Evolutionary conservation across 2,329 filamentous ascomycete species (phyloP).

Genomic region (Dactylellina drechsleri): DNA sequence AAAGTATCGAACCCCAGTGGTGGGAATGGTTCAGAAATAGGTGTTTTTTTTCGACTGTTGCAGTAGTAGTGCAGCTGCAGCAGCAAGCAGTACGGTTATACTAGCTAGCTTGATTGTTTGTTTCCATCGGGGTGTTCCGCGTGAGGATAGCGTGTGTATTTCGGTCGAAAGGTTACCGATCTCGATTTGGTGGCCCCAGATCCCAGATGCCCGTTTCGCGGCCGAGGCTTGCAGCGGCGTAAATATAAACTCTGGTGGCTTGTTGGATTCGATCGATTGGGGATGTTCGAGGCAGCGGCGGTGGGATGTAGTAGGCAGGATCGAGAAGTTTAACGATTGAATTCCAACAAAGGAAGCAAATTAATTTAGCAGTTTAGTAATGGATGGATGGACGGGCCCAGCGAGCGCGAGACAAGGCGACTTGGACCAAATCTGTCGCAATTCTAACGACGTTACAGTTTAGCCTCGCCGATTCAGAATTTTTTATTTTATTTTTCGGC

Average conservation of each 20-base stretch:
- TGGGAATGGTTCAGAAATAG: slow-evolving; percentile 1
- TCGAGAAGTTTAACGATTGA: slow-evolving; percentile 20
- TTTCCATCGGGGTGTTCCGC: slow-evolving; percentile 32
- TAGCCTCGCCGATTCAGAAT: slow-evolving; percentile 3
- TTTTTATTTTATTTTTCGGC: slow-evolving; percentile 5
- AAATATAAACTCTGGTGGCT: slow-evolving; percentile 1
- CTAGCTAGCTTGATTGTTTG: slow-evolving; percentile 7
- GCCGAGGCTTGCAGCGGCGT: slow-evolving; percentile 29
- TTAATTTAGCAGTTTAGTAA: not conserved
- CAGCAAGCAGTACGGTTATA: slow-evolving; percentile 2
- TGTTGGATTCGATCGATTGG: slow-evolving; percentile 1
- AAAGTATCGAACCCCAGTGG: slow-evolving; percentile 10
- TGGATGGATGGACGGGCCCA: not conserved
- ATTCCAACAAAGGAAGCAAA: slow-evolving; percentile 30
- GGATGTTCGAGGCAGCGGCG: not conserved
- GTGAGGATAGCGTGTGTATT: slow-evolving; percentile 21
- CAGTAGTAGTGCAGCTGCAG: slow-evolving; percentile 46
- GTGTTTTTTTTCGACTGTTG: not conserved
- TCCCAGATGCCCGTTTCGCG: slow-evolving; percentile 6
- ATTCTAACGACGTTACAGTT: slow-evolving; percentile 30
- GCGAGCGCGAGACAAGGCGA: slow-evolving; percentile 27
- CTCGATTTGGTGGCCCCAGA: slow-evolving; percentile 10
- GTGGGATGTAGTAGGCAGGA: not conserved
- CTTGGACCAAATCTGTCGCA: slow-evolving; percentile 29
- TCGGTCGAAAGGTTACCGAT: slow-evolving; percentile 47